Evolutionary conservation across 441 rosid species (phyloP), one percentile per base, ranked within the genome.

Genomic region (Erysimum pusillum): DNA sequence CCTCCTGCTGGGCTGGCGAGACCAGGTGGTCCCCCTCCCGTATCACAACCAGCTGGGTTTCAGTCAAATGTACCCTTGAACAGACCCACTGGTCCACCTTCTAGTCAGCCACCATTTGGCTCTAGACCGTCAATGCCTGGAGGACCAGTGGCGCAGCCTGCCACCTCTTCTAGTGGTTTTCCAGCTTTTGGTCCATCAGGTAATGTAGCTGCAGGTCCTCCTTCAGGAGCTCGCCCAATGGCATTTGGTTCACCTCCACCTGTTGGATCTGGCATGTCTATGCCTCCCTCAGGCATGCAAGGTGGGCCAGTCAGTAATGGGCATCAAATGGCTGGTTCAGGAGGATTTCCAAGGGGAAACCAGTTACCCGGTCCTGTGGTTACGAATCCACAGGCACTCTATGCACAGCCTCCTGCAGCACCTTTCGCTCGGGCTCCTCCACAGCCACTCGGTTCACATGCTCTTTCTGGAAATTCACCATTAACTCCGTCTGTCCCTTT

Each of bases 41-140:
- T 74, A 34, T 89, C 84, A 25, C 88, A 88, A 1, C 89, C 92
- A 41, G 35, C 71, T 31, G 78, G 82, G 46, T 79, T 74, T 67
- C 71, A 46, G 6, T 67, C 81, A 36, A 79, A 79, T 74, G 48
- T 31, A 18, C 79, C 81, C 39, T 67, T 78, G 39, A 57, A 49
- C 56, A 73, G 82, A 79, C 78, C 82, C 49, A 46, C 71, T 62
- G 78, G 74, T 38, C 76, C 82, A 54, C 78, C 71, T 74, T 12
- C 75, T 74, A 46, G 71, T 46, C 82, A 79, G 67, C 83, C 89
- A 20, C 60, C 84, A 10, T 86, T 89, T 83, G 92, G 90, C 34
- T 70, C 90, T 62, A 87, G 97, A 75, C 93, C 92, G 0, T 85
- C 90, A 64, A 84, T 91, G 51, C 88, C 88, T 13, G 83, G 91